Conservation (phyloP, 495 filamentous ascomycete genomes). For the Penicillium ucsense region DNA sequence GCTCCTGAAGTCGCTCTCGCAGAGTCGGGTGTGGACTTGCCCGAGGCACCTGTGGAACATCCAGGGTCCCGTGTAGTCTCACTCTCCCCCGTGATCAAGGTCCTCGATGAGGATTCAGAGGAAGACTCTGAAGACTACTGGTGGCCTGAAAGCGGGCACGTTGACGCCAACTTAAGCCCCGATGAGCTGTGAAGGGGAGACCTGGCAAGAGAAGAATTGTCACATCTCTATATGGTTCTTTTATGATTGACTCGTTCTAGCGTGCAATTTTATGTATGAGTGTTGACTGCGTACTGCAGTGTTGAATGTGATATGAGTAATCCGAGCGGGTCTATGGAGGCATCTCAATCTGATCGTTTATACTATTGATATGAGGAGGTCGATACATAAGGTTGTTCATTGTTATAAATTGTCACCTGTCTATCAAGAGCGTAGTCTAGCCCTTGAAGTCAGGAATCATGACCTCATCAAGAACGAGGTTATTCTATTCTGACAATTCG, state of each 20-base stretch:
- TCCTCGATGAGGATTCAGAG: slow-evolving; percentile 16
- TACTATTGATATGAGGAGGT: too few relatives aligned
- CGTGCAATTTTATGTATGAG: background rate
- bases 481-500: too few relatives aligned
- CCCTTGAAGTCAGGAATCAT: too few relatives aligned
- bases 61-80: background rate
- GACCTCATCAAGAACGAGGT: too few relatives aligned
- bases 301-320: too few relatives aligned
- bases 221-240: background rate
- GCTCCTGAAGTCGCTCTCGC: background rate
- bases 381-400: too few relatives aligned
- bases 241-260: background rate
- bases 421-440: too few relatives aligned
- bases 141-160: slow-evolving; percentile 29
- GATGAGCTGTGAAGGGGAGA: background rate
- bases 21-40: background rate
- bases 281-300: too few relatives aligned
- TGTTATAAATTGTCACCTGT: too few relatives aligned
- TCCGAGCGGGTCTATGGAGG: too few relatives aligned
- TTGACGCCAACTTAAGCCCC: slow-evolving; percentile 22
- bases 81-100: background rate
- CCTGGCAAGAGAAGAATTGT: background rate
- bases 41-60: background rate
- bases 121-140: slow-evolving; percentile 34
- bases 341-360: too few relatives aligned